Evolutionary conservation across 2,329 filamentous ascomycete genomes (phyloP), one percentile per base, ranked within the genome.

Genomic region (Beauveria pseudobassiana): DNA sequence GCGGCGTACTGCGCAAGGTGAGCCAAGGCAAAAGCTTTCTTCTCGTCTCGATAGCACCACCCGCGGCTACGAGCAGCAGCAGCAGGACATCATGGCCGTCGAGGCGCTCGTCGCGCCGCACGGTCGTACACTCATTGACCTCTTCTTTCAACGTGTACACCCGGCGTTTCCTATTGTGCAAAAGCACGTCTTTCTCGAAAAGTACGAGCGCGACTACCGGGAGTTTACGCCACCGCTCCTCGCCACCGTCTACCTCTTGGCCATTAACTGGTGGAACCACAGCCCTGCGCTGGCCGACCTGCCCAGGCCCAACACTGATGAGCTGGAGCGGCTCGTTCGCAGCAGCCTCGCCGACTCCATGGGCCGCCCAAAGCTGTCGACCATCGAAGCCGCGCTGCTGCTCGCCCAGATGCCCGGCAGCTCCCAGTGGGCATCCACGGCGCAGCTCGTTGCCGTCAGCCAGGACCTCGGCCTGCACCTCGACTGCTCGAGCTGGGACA

Each of bases 391-490:
- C 20, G 89, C 89, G 0, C 76, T 93, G 38, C 75, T 93, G 16
- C 77, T 93, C 16, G 85, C 90, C 14, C 90, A 93, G 69, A 81
- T 88, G 34, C 87, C 88, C 7, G 88, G 90, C 67, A 87, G 88
- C 12, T 88, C 91, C 68, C 88, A 92, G 58, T 93, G 92, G 85
- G 89, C 90, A 1, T 79, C 93, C 62, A 96, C 92, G 1, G 90
- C 90, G 4, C 92, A 96, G 71, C 77, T 96, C 22, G 91, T 96
- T 9, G 92, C 92, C 24, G 87, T 95, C 48, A 88, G 85, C 1
- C 92, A 96, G 72, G 91, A 96, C 73, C 81, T 97, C 3, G 93
- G 93, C 52, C 78, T 97, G 45, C 92, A 97, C 72, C 85, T 96
- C 46, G 91, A 96, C 74, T 96, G 91, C 76, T 85, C 88, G 5